phyloP scores from a whole-genome alignment of 345 rosid species.

The Alliaria petiolata region DNA sequence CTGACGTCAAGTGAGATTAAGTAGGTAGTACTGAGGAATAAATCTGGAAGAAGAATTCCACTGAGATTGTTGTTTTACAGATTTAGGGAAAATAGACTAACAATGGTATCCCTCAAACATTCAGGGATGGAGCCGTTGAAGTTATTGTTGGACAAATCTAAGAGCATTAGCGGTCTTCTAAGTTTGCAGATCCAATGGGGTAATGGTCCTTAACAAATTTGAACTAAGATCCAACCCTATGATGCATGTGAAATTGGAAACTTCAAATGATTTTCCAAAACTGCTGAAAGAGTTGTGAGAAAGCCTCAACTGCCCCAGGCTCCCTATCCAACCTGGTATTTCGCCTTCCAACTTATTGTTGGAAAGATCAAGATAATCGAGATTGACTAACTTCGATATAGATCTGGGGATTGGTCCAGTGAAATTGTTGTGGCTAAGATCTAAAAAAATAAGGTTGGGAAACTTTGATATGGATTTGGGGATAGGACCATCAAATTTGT shows the following conservation, averaged over 20 bases:
- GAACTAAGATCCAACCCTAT: not conserved
- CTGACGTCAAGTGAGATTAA: not conserved
- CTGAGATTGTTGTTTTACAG: conserved; percentile 17
- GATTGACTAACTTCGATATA: not conserved
- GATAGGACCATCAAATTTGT: not conserved
- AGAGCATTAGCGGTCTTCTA: not conserved
- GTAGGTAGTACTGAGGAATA: not conserved
- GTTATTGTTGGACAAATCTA: conserved; percentile 39
- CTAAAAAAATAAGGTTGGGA: not conserved
- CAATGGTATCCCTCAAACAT: conserved; percentile 10
- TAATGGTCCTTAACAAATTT: not conserved
- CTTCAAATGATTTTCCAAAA: not conserved
- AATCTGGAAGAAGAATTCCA: not conserved
- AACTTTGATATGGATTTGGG: not conserved
- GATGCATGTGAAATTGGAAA: not conserved
- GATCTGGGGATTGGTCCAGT: not conserved
- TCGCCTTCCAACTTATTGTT: too few species aligned
- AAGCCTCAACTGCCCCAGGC: too few species aligned
- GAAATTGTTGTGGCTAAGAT: not conserved
- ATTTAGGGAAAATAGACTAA: not conserved
- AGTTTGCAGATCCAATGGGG: conserved; percentile 35
- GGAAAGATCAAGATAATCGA: too few species aligned
- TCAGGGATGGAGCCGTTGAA: conserved; percentile 30
- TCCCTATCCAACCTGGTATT: too few species aligned
- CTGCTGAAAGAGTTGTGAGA: not conserved